Percentiles rank a stretch among this genome's conserved stretches.
These are phyloP conservation scores for Haplosporangium gracile DNA, from an alignment of 192 early-diverging fungal species.

Conservation along the genomic window DNA sequence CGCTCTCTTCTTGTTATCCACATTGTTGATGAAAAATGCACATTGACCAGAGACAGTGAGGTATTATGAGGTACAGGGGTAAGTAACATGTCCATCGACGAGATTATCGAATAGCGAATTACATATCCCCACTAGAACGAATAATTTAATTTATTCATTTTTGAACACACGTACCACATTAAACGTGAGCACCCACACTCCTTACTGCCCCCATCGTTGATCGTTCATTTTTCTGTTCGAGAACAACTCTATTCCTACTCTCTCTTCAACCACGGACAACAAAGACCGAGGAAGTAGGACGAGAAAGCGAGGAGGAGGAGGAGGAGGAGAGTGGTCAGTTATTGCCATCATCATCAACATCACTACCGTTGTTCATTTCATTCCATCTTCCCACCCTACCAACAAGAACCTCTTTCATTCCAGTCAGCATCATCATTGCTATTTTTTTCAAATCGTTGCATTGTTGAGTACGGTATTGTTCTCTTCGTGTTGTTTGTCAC, in stretches of 20 bases:
- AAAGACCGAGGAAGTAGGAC: too few relatives aligned
- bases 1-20: neutral
- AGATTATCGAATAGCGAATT: neutral
- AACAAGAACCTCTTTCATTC: constrained; percentile 13
- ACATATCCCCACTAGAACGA: neutral
- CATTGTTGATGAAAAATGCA: neutral
- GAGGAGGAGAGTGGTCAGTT: too few relatives aligned
- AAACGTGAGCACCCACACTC: neutral
- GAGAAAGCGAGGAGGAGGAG: too few relatives aligned
- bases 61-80: neutral
- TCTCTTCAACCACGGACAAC: too few relatives aligned
- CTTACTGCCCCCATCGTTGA: neutral
- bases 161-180: too few relatives aligned
- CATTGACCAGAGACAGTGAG: neutral
- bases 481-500: neutral
- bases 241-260: too few relatives aligned
- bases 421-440: constrained; percentile 14
- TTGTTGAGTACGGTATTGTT: neutral
- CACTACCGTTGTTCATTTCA: neutral
- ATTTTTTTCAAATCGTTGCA: neutral
- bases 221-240: too few relatives aligned
- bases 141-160: neutral
- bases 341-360: too few relatives aligned
- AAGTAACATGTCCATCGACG: neutral
- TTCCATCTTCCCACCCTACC: neutral